Evolutionary conservation across 2,329 filamentous ascomycete species (phyloP), one percentile per base, ranked within the genome.

Genomic region (Myriosclerotinia curreyana): DNA sequence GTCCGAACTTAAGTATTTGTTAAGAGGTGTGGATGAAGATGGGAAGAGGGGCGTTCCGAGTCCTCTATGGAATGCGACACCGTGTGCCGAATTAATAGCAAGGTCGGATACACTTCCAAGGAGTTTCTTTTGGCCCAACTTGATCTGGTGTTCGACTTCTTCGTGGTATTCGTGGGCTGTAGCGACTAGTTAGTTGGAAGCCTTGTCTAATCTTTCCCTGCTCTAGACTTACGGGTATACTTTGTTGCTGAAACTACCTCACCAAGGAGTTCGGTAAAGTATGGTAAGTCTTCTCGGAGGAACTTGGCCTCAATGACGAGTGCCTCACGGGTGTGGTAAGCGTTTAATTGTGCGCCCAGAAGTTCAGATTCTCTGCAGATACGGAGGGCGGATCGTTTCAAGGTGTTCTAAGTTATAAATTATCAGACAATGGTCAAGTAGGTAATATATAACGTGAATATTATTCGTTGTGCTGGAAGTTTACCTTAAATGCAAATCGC

Each of bases 361-460:
- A 99, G 89, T 81, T 99, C 95, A 74, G 91, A 86, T 82, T 99
- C 95, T 82, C 95, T 90, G 76, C 88, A 90, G 78, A 99, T 96
- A 77, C 93, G 91, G 74, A 99, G 83, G 65, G 91, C 91, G 71
- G 93, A 95, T 78, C 95, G 89, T 80, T 89, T 90, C 72, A 87
- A 79, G 73, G 95, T 99, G 83, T 89, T 92, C 89, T 94, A 64
- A 31, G 48, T 31, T 50, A 17, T 56, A 56, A 56, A 40, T 66
- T 63, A 65, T 55, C 54, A 59, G 54, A 67, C 51, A 69, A 63
- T 58, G 38, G 28, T 51, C 49, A 62, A 31, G 42, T 36, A 25
- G 14, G 25, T 50, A 25, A 46, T 25, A 51, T 25, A 46, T 22
- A 60, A 49, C 31, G 44, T 9, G 51, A 51, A 40, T 48, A 55